A percentile compares a stretch with the other conserved stretches of the same genome.
Evolutionary conservation across 2,329 filamentous ascomycete genomes (phyloP).

Genomic region (Didymella keratinophila): DNA sequence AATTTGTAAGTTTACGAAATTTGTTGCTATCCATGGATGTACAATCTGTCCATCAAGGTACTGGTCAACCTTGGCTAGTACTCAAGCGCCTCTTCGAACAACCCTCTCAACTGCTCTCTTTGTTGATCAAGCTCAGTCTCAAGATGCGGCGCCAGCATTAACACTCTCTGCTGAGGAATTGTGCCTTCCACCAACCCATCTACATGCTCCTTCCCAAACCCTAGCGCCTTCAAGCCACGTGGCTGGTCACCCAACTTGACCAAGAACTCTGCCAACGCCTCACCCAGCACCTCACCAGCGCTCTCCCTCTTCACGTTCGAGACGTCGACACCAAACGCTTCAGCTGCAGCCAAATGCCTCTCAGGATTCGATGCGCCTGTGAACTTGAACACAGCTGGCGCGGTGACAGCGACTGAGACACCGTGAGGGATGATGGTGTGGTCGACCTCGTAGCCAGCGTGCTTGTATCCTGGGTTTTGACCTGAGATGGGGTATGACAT

Average conservation of each 20-base stretch:
- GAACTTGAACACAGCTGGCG: conserved; percentile 92
- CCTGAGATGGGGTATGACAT: conserved; percentile 99
- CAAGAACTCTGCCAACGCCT: conserved; percentile 83
- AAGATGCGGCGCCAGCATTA: conserved; percentile 89
- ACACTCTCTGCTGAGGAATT: conserved; percentile 85
- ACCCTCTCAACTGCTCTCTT: conserved; percentile 56
- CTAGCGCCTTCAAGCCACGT: conserved; percentile 80
- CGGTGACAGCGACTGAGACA: conserved; percentile 91
- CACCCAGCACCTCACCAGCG: conserved; percentile 85
- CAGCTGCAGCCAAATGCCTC: conserved; percentile 86
- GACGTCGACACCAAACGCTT: conserved; percentile 89
- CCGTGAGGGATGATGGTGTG: conserved; percentile 91
- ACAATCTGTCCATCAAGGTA: background rate
- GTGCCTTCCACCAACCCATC: conserved; percentile 91
- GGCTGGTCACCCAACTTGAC: conserved; percentile 89
- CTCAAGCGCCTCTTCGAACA: conserved; percentile 59
- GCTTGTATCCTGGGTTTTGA: conserved; percentile 90
- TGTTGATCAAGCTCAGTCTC: conserved; percentile 58
- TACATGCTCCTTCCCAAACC: conserved; percentile 78
- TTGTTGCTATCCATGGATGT: too few relatives aligned
- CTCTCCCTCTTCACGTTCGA: conserved; percentile 86
- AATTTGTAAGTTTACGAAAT: too few relatives aligned
- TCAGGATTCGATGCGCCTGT: conserved; percentile 92
- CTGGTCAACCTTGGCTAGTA: conserved; percentile 27
- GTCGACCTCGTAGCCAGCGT: conserved; percentile 82